Conservation (phyloP, 345 rosid genomes). For the Populus alba region DNA sequence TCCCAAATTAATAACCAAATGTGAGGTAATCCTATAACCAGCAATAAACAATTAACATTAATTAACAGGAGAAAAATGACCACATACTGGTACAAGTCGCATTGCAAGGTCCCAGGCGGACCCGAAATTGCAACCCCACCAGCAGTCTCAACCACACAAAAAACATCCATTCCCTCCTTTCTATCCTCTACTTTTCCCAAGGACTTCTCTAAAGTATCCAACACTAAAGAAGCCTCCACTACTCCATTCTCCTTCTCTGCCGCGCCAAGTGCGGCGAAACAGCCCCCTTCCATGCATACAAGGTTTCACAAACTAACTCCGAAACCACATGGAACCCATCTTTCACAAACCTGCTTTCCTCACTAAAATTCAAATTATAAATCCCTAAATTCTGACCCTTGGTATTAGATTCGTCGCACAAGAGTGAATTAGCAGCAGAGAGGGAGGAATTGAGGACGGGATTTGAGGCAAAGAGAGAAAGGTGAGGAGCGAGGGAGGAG, state of each 20-base stretch:
- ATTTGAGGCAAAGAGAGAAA: conserved; percentile 53
- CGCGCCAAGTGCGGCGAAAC: conserved; percentile 85
- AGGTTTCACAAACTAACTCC: conserved; percentile 60
- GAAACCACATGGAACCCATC: conserved; percentile 25
- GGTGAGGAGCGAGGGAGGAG: conserved; percentile 41
- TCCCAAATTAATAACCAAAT: background rate
- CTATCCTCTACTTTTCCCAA: conserved; percentile 41
- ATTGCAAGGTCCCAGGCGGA: conserved; percentile 87
- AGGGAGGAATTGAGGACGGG: conserved; percentile 56
- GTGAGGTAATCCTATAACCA: background rate
- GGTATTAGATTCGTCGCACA: conserved; percentile 4
- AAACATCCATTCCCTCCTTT: conserved; percentile 24
- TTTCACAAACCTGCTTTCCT: conserved; percentile 35
- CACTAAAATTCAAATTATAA: conserved; percentile 43
- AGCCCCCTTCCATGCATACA: conserved; percentile 83
- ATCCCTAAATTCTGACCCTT: conserved; percentile 28
- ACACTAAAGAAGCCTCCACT: conserved; percentile 46
- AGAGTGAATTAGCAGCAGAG: conserved; percentile 42
- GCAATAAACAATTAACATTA: no score
- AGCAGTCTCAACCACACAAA: conserved; percentile 85
- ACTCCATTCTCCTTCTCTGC: conserved; percentile 63
- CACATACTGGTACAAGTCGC: conserved; percentile 75
- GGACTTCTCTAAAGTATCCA: conserved; percentile 43
- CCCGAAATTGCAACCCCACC: conserved; percentile 97
- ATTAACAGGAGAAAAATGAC: background rate